Base-by-base conservation (phyloP, 148 eudicot genomes). In the Rheum nobile region DNA sequence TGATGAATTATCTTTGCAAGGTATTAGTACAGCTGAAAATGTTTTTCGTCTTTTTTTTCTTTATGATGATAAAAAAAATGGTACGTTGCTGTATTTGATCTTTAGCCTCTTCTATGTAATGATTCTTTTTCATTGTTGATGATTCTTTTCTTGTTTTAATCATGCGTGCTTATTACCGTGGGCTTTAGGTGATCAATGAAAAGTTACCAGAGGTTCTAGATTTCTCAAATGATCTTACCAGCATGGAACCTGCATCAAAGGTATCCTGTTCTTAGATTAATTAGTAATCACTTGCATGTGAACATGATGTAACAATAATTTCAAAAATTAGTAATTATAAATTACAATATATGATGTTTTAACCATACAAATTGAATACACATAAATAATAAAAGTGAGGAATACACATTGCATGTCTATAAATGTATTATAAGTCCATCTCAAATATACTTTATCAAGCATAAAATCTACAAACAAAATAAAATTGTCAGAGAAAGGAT, bases 1-100 rank as follows among this genome's bases (percentile, higher is more conserved):
- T 93, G 59, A 91, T 93, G 97, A 91, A 93, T 84, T 93, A 93
- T 89, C 91, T 93, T 72, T 93, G 97, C 79, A 93, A 93, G 92
- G 98, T 93, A 80, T 50, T 21, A 39, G 41, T 71, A 26, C 48
- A 24, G 41, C 35, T 8, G 13, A 17, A 22, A 16, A 39, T 71
- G 8, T n/a, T 12, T 19, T 3, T 35, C 72, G 7, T 69, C 12
- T 71, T 16, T 37, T 32, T 37, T 37, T 16, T 37, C 16, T 37
- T 37, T 9, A n/a, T 71, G 21, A 39, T 24, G 46, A 43, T 38
- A 3, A n/a, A 10, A n/a, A 10, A 26, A 16, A 21, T 38, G 35
- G 65, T 44, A 52, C 32, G 26, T 32, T 52, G 31, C 35, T 73
- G 13, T n/a, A 0, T 26, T 44, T 0, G 3, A 4, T 35, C 44